phyloP scores from a whole-genome alignment of 306 rosid species.

The Glycine soja region DNA sequence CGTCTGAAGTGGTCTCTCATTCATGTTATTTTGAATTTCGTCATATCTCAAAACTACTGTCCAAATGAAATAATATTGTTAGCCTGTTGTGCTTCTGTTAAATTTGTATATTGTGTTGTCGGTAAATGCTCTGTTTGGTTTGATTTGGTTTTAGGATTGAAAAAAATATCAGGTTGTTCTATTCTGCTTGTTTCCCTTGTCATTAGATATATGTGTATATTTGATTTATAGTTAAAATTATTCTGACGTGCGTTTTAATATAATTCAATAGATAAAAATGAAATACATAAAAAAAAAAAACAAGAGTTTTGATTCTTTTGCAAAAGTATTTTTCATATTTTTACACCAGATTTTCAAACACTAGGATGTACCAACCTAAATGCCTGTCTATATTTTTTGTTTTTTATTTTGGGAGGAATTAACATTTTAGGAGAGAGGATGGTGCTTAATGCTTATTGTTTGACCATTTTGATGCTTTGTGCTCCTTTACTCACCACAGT shows the following conservation, averaged over 20 bases:
- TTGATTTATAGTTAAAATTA: too few species aligned
- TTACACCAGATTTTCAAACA: not conserved
- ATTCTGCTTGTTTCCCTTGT: not conserved
- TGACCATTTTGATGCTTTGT: too few species aligned
- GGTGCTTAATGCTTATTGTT: too few species aligned
- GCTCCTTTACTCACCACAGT: too few species aligned
- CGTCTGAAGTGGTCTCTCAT: not conserved
- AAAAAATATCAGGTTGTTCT: not conserved
- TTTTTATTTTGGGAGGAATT: too few species aligned
- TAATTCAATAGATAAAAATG: too few species aligned
- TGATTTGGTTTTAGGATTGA: not conserved
- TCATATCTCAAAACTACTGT: not conserved
- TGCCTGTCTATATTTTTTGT: too few species aligned
- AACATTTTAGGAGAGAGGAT: too few species aligned
- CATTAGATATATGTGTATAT: not conserved
- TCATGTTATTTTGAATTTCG: slow-evolving; percentile 21
- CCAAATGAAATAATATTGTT: not conserved
- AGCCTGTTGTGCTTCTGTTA: not conserved
- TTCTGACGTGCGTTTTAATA: too few species aligned
- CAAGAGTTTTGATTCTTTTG: too few species aligned
- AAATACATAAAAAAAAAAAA: too few species aligned
- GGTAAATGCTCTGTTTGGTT: not conserved
- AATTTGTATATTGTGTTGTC: not conserved
- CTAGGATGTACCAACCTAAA: not conserved
- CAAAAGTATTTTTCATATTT: too few species aligned